Base-by-base conservation (phyloP, 2,329 filamentous ascomycete genomes). In the Colletotrichum scovillei region DNA sequence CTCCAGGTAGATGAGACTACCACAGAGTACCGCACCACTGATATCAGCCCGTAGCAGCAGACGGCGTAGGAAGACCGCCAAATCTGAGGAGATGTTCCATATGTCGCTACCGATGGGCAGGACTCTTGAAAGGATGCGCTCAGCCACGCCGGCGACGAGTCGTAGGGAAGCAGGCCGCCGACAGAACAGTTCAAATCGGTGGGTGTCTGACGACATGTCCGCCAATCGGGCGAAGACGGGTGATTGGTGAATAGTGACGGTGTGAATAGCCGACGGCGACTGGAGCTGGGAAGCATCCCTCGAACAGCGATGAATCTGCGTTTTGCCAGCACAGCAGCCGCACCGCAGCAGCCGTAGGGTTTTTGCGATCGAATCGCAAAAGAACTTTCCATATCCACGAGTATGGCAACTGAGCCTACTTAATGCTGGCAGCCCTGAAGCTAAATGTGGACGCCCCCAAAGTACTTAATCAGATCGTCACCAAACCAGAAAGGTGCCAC, bases 331-430 rank as follows among this genome's bases (percentile, higher is more conserved):
- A 22, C 32, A 14, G n/a, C 6, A 9, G 32, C 57, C 24, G n/a
- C n/a, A n/a, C n/a, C n/a, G n/a, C n/a, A n/a, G n/a, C n/a, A n/a
- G n/a, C n/a, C n/a, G n/a, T n/a, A n/a, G n/a, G n/a, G n/a, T 22
- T 38, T n/a, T 60, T 30, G 22, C 8, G n/a, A 35, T 11, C 12
- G 32, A 46, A 42, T 16, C 8, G n/a, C n/a, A n/a, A n/a, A n/a
- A n/a, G n/a, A n/a, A n/a, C n/a, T n/a, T n/a, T n/a, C n/a, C n/a
- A n/a, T n/a, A n/a, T n/a, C n/a, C n/a, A n/a, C n/a, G n/a, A n/a
- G n/a, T n/a, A n/a, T n/a, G n/a, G n/a, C n/a, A n/a, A 56, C n/a
- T 53, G 28, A 59, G 19, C 11, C 66, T 68, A 62, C 46, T 68
- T 46, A 30, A 68, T 22, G 16, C 22, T 56, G 7, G 38, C 3